Base-by-base conservation (phyloP, 495 filamentous ascomycete genomes). In the Staphylotrichum tortipilum region DNA sequence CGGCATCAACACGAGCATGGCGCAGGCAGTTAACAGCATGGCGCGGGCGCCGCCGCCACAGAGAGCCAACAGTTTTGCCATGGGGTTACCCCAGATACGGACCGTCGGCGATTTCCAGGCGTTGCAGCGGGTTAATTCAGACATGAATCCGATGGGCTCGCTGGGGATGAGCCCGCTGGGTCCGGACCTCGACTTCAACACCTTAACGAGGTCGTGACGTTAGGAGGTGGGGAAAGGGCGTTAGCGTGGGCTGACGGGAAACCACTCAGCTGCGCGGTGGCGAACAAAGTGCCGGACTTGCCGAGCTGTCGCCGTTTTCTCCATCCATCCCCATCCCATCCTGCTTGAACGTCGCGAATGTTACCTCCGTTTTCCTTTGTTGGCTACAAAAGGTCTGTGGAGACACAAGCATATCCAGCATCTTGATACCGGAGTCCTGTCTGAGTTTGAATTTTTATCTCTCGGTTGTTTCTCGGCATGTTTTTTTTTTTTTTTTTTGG, bases 21-120 rank as follows among this genome's bases (percentile, higher is more conserved):
- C 47, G 5, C 54, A 55, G 19, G 37, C 47, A 19, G 42, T 56
- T 18, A 47, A 46, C 37, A 61, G 58, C 52, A 58, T 75, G 50
- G 53, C 58, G 26, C 66, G 71, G 23, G 48, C 31, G 11, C 65
- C 66, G 23, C 57, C 58, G 33, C 64, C 65, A 14, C 71, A 74
- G 40, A 58, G 71, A 21, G 37, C 64, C 11, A 69, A 65, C 35
- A 69, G 65, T 28, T 73, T 69, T 35, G 65, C 72, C 12, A 66
- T 70, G 51, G 52, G 61, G 8, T 30, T 54, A 12, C 63, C 66
- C n/a, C 66, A 60, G 38, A 47, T 70, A 46, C 69, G 69, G 44
- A 73, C 71, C 0, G 68, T 75, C 15, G 69, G 68, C 11, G 71
- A 73, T 31, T 75, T 72, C 49, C 71, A 75, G 9, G 67, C 70